Evolutionary conservation across 371 early-diverging fungal species (phyloP), one percentile per base, ranked within the genome.

Genomic region (Parasitella parasitica): DNA sequence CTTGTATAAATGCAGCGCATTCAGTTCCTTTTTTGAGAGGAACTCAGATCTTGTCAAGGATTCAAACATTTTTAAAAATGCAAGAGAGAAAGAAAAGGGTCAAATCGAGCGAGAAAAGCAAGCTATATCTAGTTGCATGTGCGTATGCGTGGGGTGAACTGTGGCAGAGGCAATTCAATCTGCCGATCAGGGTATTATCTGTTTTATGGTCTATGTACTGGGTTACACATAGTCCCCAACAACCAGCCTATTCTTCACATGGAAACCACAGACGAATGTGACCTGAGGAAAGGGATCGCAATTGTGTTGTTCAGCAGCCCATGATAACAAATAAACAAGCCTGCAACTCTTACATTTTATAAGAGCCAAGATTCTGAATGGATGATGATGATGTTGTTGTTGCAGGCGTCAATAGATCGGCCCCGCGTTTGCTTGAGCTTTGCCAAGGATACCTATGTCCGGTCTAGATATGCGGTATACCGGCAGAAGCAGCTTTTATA

Each of bases 1-100:
- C 78, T 88, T 86, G 85, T 96, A 94, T 53, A 85, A 81, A 60
- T 86, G 87, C 54, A 97, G 78, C 71, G 90, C 90, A 61, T 80
- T 82, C 24, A 93, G 78, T 41, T 86, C 87, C 37, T 87, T 81
- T 61, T 89, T 78, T 51, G 77, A 73, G 38, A 86, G 66, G 59
- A 80, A 82, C 50, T 82, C 84, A 28, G 77, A 58, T 28, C 59
- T 60, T 16, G 58, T 43, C 15, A 67, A 32, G 7, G 67, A 67
- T 16, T 58, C 59, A 59, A 63, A 61, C 73, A 72, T 72, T 30
- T 16, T 39, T 26, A 41, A 41, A 30, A 39, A 34, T 32, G 32
- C 16, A 68, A 54, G 39, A 50, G 50, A 57, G 49, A 58, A 35
- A 63, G 54, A 30, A 49, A 61, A 35, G 37, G 43, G 22, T 41